Base-by-base conservation (phyloP, 495 filamentous ascomycete genomes). In the Hypoxylon subgilvum region DNA sequence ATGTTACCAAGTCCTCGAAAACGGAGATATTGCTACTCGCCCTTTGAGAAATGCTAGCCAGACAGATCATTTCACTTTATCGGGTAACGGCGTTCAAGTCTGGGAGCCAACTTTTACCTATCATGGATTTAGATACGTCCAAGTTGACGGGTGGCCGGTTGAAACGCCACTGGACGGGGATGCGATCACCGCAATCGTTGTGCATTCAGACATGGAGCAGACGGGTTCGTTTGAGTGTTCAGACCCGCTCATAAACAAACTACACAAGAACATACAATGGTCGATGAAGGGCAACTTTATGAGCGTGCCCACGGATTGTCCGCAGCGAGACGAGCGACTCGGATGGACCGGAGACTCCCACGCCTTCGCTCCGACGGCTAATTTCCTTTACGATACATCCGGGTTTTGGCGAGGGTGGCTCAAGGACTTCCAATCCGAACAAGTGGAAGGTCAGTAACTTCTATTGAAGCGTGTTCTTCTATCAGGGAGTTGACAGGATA, bases 311-410 rank as follows among this genome's bases (percentile, higher is more conserved):
- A 84, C 77, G 0, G 82, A 84, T 46, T 84, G 81, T 51, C 80
- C 80, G 0, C 79, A 82, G 49, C 72, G 82, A 28, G 82, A 84
- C 43, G 82, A 84, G 55, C 70, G 80, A 3, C 52, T 84, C 7
- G 82, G 82, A 0, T 84, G 80, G 82, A 83, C 82, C 0, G 82
- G 80, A 1, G 81, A 83, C 45, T 71, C 76, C 7, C 74, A 80
- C 39, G 71, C 76, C 1, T 83, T 84, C 58, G 63, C 72, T 0
- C 74, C 75, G 0, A 76, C 81, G 0, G 79, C 79, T 0, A 76
- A 73, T 46, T 83, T 76, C 43, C 64, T 83, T 0, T 83, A 81
- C 61, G 63, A 80, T 46, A 77, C 80, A 0, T 54, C 70, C 0
- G 79, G 78, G 3, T 77, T 84, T 65, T 75, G 80, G 18, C 64